phyloP scores from a whole-genome alignment of 495 filamentous ascomycete species.

The Daldinia vernicosa region DNA sequence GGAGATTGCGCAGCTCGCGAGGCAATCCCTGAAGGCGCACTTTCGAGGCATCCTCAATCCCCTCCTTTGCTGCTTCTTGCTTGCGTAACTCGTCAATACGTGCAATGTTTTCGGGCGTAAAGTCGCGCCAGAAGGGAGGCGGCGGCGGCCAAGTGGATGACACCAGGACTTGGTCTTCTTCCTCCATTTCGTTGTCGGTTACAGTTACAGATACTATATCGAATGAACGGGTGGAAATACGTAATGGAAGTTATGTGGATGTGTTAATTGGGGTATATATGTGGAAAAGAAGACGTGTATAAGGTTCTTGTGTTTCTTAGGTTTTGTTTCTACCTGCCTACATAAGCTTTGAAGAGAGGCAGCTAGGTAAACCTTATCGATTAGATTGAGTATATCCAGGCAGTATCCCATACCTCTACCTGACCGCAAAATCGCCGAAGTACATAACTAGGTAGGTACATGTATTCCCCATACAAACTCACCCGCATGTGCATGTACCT shows the following conservation, averaged over 20 bases:
- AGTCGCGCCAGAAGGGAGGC: constrained; percentile 89
- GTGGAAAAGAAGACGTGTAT: neutral
- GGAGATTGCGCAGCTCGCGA: constrained; percentile 76
- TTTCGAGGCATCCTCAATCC: constrained; percentile 37
- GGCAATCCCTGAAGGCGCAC: constrained; percentile 67
- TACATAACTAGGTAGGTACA: too few relatives aligned
- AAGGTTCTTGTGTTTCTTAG: neutral
- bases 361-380: constrained; percentile 19
- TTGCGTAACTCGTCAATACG: constrained; percentile 65
- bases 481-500: too few relatives aligned
- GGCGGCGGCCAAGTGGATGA: constrained; percentile 74
- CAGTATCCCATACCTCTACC: too few relatives aligned
- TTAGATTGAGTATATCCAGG: constrained; percentile 1
- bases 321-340: neutral
- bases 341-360: constrained; percentile 1
- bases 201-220: neutral
- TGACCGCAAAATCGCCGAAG: too few relatives aligned
- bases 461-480: too few relatives aligned
- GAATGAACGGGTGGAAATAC: neutral
- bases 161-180: constrained; percentile 44
- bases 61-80: constrained; percentile 46
- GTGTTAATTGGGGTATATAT: neutral
- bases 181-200: constrained; percentile 48
- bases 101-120: constrained; percentile 79
- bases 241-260: neutral